Evolutionary conservation across 1,284 basidiomycete species (phyloP), one percentile per base, ranked within the genome.

Genomic region (Microbotryum scabiosae): DNA sequence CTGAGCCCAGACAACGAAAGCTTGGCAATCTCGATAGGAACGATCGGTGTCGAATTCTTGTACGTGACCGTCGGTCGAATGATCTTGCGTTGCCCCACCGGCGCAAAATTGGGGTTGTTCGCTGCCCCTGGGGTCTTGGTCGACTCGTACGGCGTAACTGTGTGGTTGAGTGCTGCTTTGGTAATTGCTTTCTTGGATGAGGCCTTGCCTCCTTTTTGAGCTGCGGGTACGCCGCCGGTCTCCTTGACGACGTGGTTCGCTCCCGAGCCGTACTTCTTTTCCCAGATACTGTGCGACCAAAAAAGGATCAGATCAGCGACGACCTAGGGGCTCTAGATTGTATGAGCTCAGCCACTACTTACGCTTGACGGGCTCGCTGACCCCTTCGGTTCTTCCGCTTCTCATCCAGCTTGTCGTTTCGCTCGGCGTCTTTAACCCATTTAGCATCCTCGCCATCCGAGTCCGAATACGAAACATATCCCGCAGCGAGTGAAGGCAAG

Each of bases 221-320:
- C 52, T 53, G 47, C 32, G 20, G 41, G 25, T 21, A 49, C 62
- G 46, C 51, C 75, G 57, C 74, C 73, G 18, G 62, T 58, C 25
- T 82, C 79, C 70, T 83, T 86, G 74, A 87, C 85, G 75, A 93
- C 80, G 76, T 97, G 93, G 74, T 93, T 94, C 16, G 93, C 93
- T 63, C 85, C 84, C 65, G 80, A 83, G 57, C 93, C 93, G 72
- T 85, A 97, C 76, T 93, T 97, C 77, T 92, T 93, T 78, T 96
- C 93, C 91, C 92, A 97, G 66, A 97, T 93, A 1, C 92, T 96
- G n/a, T n/a, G n/a, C n/a, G n/a, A n/a, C n/a, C n/a, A n/a, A n/a
- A n/a, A n/a, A n/a, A n/a, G n/a, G n/a, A n/a, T n/a, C n/a, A n/a
- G n/a, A n/a, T n/a, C n/a, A n/a, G n/a, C n/a, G n/a, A n/a, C n/a